Base-by-base conservation (phyloP, 345 rosid genomes). In the Brassica cretica region DNA sequence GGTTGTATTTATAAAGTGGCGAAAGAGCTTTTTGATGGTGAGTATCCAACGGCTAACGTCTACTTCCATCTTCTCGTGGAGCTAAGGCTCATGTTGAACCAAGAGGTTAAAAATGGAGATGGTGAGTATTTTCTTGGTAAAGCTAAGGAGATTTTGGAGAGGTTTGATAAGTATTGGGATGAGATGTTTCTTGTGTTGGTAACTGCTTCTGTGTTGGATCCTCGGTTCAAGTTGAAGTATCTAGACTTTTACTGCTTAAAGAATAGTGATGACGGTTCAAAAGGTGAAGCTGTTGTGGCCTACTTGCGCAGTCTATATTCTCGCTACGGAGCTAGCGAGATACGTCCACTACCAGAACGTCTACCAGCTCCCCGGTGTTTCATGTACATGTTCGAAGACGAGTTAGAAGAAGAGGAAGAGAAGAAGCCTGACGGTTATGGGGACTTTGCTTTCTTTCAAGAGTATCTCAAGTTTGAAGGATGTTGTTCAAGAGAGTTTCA, bases 191-290 rank as follows among this genome's bases (percentile, higher is more conserved):
- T 91, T 53, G 78, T 86, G 63, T 78, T 93, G 77, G 90, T 91
- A 0, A 71, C 79, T 85, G 93, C 95, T 29, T 92, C 87, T n/a
- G 87, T 87, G 6, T 84, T 93, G 81, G 98, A 93, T 75, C 98
- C 98, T 25, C 88, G 98, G 74, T 93, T 86, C 78, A 91, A 93
- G 80, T 84, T 88, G 92, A 91, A 88, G 86, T 87, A 89, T 66
- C 80, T 93, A 4, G 89, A 91, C 71, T 88, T 89, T 79, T 89
- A 88, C 80, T 91, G 90, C 82, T 66, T 88, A 5, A 89, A 74
- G 84, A 80, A 88, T 5, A 87, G 84, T 53, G 89, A 87, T 78
- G 89, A 88, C 39, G 87, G 78, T 32, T 79, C 63, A 24, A 87
- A 88, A 86, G 80, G 85, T 74, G 84, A 88, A 78, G 71, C 74